Evolutionary conservation across 257 asterid species (phyloP).

Genomic region (Lavandula angustifolia): DNA sequence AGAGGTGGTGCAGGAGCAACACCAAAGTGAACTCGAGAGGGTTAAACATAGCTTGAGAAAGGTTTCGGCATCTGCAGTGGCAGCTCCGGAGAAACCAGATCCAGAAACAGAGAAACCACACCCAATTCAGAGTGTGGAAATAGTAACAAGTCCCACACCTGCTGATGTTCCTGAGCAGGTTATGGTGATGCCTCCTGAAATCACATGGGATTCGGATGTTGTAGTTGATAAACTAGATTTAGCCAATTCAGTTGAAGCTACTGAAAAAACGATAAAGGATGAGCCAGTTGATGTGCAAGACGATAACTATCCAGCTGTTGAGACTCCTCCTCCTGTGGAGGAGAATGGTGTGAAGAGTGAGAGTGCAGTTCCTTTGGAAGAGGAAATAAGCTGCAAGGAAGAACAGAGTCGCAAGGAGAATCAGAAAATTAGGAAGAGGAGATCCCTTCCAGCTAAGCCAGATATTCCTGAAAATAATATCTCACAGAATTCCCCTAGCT

Average conservation of each 20-base stretch:
- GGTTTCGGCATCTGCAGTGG: constrained; percentile 62
- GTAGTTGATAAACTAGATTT: constrained; percentile 38
- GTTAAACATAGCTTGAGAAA: constrained; percentile 66
- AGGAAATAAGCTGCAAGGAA: constrained; percentile 52
- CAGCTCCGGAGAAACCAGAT: constrained; percentile 54
- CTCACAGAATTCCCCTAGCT: constrained; percentile 61
- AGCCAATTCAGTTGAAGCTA: constrained; percentile 34
- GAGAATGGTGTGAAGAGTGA: constrained; percentile 53
- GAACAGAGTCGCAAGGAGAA: constrained; percentile 60
- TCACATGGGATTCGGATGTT: constrained; percentile 28
- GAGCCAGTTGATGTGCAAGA: constrained; percentile 41
- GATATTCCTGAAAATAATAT: constrained; percentile 67
- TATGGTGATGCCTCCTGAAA: constrained; percentile 36
- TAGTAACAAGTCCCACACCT: constrained; percentile 33
- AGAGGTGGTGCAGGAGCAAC: constrained; percentile 62
- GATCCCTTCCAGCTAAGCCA: constrained; percentile 73
- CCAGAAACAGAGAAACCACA: constrained; percentile 52
- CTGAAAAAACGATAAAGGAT: constrained; percentile 35
- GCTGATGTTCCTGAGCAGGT: constrained; percentile 47
- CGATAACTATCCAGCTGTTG: constrained; percentile 44
- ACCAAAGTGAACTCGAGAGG: constrained; percentile 72
- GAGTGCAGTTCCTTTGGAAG: constrained; percentile 35
- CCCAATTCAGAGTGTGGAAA: constrained; percentile 39
- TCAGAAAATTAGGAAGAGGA: constrained; percentile 63
- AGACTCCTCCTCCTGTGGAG: constrained; percentile 43